These are phyloP conservation scores for Penicillium aurantiogriseum DNA, from an alignment of 2,329 filamentous ascomycete genomes.

Conservation along the genomic window DNA sequence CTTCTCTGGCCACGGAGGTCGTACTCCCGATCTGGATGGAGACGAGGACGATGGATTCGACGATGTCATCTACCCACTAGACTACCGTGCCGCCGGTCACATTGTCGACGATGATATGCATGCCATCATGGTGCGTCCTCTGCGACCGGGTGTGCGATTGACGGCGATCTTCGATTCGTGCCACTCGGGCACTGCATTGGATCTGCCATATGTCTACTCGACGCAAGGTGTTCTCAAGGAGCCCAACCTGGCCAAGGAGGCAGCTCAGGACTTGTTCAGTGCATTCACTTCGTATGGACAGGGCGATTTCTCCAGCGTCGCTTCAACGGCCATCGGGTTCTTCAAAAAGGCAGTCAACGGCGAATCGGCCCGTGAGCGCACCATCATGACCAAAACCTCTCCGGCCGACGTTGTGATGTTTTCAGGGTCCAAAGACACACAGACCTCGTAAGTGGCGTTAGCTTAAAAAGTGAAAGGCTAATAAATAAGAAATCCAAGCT, in stretches of 20 bases:
- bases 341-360: constrained; percentile 84
- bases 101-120: constrained; percentile 80
- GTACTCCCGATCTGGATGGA: constrained; percentile 69
- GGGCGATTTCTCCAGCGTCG: constrained; percentile 79
- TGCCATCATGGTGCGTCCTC: constrained; percentile 69
- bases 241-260: constrained; percentile 66
- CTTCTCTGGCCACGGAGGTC: constrained; percentile 82
- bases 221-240: constrained; percentile 67
- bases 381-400: constrained; percentile 84
- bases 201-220: constrained; percentile 67
- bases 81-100: constrained; percentile 66
- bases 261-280: constrained; percentile 61
- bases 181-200: constrained; percentile 65
- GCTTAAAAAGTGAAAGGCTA: not conserved
- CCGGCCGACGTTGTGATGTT: constrained; percentile 97
- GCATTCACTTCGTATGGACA: constrained; percentile 73
- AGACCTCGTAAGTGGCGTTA: constrained; percentile 57
- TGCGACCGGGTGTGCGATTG: constrained; percentile 81
- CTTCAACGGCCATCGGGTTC: constrained; percentile 74
- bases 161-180: constrained; percentile 69
- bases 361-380: constrained; percentile 73
- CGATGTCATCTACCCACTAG: constrained; percentile 76
- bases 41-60: constrained; percentile 75
- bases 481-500: not conserved
- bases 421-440: constrained; percentile 92